These are phyloP conservation scores for Phylloporus arenicola DNA, from an alignment of 768 basidiomycete species.

Conservation along the genomic window DNA sequence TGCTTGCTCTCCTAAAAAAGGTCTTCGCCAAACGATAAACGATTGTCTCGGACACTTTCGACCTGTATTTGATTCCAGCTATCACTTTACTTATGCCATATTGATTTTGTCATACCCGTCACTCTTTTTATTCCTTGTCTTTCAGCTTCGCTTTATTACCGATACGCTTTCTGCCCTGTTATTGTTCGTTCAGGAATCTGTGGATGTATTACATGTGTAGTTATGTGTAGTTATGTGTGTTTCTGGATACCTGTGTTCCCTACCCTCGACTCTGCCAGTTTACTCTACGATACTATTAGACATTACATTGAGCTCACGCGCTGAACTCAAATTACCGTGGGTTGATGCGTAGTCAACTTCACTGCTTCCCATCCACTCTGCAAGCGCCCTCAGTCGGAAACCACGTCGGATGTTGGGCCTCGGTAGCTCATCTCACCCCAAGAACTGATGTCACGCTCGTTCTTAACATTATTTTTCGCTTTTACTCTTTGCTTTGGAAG, in stretches of 20 bases:
- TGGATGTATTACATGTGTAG: conserved; percentile 35
- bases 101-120: conserved; percentile 31
- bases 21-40: conserved; percentile 83
- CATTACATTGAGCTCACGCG: not conserved
- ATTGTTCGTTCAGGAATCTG: conserved; percentile 27
- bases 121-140: conserved; percentile 15
- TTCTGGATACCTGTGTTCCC: conserved; percentile 33
- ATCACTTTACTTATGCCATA: conserved; percentile 32
- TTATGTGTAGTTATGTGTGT: conserved; percentile 36
- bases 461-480: conserved; percentile 7
- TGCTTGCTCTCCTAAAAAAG: conserved; percentile 87
- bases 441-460: conserved; percentile 17
- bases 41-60: conserved; percentile 3
- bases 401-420: conserved; percentile 17
- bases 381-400: not conserved
- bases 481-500: conserved; percentile 9
- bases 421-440: conserved; percentile 6
- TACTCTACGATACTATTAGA: conserved; percentile 10
- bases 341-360: not conserved
- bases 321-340: not conserved
- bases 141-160: conserved; percentile 12
- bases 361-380: not conserved
- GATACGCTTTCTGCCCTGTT: conserved; percentile 17
- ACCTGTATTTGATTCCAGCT: conserved; percentile 12
- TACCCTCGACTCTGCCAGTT: conserved; percentile 12